Evolutionary conservation across 2,329 filamentous ascomycete genomes (phyloP).

Genomic region (Aurifilum marmelostoma): DNA sequence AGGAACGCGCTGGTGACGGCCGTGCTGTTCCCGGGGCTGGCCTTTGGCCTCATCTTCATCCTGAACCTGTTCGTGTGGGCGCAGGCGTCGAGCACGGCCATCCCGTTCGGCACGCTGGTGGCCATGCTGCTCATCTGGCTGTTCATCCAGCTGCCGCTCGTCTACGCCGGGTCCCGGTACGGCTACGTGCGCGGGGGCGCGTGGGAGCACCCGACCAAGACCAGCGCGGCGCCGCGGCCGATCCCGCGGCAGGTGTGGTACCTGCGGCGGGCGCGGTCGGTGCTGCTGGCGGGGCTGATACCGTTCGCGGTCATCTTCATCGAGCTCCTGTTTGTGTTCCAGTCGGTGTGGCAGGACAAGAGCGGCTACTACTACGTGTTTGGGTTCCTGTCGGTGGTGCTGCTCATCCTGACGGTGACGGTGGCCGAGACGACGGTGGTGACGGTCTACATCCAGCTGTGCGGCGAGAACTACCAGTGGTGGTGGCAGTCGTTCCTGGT

Average conservation of each 20-base stretch:
- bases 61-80: slow-evolving; percentile 91
- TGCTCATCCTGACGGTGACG: slow-evolving; percentile 71
- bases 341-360: slow-evolving; percentile 88
- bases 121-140: slow-evolving; percentile 78
- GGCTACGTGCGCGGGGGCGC: slow-evolving; percentile 68
- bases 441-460: slow-evolving; percentile 80
- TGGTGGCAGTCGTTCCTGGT: slow-evolving; percentile 89
- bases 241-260: slow-evolving; percentile 80
- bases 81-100: slow-evolving; percentile 83
- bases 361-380: slow-evolving; percentile 92
- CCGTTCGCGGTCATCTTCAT: slow-evolving; percentile 90
- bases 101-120: slow-evolving; percentile 79
- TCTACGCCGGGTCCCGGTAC: slow-evolving; percentile 78
- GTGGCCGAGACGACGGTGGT: slow-evolving; percentile 85
- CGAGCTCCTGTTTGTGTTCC: slow-evolving; percentile 84
- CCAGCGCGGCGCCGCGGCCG: slow-evolving; percentile 70
- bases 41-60: slow-evolving; percentile 75
- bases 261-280: slow-evolving; percentile 62
- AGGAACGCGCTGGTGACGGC: slow-evolving; percentile 80
- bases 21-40: slow-evolving; percentile 75
- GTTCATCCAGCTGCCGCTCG: slow-evolving; percentile 81
- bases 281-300: slow-evolving; percentile 74
- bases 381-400: slow-evolving; percentile 79
- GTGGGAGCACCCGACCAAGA: slow-evolving; percentile 84
- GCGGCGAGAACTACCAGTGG: slow-evolving; percentile 86